Base-by-base conservation (phyloP, 2,329 filamentous ascomycete genomes). In the Venturia asperata region DNA sequence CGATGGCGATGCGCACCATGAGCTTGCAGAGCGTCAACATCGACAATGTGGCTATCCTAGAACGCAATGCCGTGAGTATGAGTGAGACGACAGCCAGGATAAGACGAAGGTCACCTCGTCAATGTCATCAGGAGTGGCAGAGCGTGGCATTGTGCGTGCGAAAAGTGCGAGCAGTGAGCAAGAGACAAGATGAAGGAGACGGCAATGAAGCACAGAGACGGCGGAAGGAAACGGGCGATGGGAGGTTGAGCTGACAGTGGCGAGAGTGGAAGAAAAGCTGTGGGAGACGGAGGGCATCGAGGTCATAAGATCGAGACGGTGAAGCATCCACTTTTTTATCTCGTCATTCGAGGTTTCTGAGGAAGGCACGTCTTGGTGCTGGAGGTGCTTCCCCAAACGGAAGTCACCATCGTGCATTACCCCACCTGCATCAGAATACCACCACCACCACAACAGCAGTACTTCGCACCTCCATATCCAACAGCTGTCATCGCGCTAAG, bases 21-120 rank as follows among this genome's bases (percentile, higher is more conserved):
- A 42, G 83, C 80, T 73, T 88, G 86, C 41, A 89, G 83, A 56
- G 80, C 78, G 67, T 89, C 87, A 66, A 89, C 85, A 70, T 88
- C 85, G 65, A 88, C 77, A 68, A 89, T 88, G 73, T 82, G 82
- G 70, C 74, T 74, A 68, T 85, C 77, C 77, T 79, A 64, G 39
- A 62, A 24, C 15, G 11, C 27, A 27, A 1, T 21, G 24, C 41
- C 62, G 55, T 15, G 56, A 27, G 43, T 52, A 52, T 19, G 41
- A 37, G 42, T 41, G 61, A 61, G 21, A 27, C 15, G 4, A 43
- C 2, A 19, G 9, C 15, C 13, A 21, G 11, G 11, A 61, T n/a
- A 10, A 21, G 24, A 11, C 42, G 15, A 39, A 2, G 13, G 5
- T 45, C 52, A 82, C 82, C 69, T 84, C 83, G 37, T 82, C 77